These are phyloP conservation scores for Scedosporium boydii DNA, from an alignment of 2,329 filamentous ascomycete genomes.

Conservation along the genomic window DNA sequence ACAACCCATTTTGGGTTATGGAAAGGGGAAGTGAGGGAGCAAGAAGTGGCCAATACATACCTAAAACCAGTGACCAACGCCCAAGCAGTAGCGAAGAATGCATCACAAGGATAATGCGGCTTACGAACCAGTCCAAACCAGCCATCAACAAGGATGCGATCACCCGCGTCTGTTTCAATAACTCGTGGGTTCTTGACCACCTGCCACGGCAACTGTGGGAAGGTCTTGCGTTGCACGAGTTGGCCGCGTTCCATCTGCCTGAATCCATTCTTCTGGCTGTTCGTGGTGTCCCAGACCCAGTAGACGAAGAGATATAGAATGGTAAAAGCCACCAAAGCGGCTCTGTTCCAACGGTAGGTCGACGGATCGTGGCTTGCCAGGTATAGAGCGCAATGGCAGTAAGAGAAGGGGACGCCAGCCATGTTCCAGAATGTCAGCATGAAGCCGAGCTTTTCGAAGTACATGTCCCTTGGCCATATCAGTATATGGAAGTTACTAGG, in stretches of 20 bases:
- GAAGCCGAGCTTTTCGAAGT: constrained; percentile 94
- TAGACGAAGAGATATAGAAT: constrained; percentile 72
- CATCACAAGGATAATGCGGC: constrained; percentile 40
- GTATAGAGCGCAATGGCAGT: constrained; percentile 90
- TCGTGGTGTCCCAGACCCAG: constrained; percentile 87
- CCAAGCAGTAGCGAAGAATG: constrained; percentile 40
- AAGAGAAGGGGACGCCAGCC: constrained; percentile 79
- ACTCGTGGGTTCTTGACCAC: constrained; percentile 70
- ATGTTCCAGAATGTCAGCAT: constrained; percentile 98
- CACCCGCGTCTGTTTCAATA: constrained; percentile 63
- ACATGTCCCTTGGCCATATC: constrained; percentile 65
- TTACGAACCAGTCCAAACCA: constrained; percentile 73
- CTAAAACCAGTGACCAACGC: constrained; percentile 39
- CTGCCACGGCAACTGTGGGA: constrained; percentile 83
- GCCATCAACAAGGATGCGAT: constrained; percentile 71
- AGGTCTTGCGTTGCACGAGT: constrained; percentile 61
- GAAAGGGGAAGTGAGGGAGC: background rate
- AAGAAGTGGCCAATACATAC: constrained; percentile 14
- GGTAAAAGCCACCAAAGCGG: constrained; percentile 55
- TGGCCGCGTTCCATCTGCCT: constrained; percentile 69
- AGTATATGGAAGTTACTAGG: constrained; percentile 80
- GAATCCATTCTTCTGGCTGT: constrained; percentile 91
- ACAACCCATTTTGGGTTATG: background rate
- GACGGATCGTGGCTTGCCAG: constrained; percentile 73
- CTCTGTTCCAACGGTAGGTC: constrained; percentile 67